These are phyloP conservation scores for Elsinoe australis DNA, from an alignment of 2,329 filamentous ascomycete genomes.

Conservation along the genomic window DNA sequence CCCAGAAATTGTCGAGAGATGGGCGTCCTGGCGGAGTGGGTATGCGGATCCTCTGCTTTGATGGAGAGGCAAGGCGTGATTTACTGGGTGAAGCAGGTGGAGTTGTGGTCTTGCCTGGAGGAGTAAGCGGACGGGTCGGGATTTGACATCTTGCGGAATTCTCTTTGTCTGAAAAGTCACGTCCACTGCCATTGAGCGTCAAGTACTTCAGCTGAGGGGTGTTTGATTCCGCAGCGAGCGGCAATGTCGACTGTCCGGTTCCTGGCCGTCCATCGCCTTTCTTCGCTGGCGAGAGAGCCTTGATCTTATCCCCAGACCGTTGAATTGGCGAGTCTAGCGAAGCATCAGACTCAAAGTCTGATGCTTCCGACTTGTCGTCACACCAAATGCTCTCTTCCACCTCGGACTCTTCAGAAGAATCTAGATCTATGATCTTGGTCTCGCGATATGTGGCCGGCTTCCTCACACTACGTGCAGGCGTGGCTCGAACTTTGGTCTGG, in stretches of 20 bases:
- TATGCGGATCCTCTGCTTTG: conserved; percentile 40
- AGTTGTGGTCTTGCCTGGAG: conserved; percentile 30
- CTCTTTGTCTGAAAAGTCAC: conserved; percentile 32
- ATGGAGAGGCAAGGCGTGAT: conserved; percentile 40
- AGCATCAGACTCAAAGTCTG: conserved; percentile 1
- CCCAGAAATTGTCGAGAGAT: conserved; percentile 54
- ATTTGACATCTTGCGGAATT: conserved; percentile 21
- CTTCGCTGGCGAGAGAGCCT: not conserved
- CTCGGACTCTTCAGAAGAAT: conserved; percentile 19
- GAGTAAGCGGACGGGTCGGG: not conserved
- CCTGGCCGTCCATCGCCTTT: not conserved
- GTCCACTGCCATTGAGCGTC: too few species aligned
- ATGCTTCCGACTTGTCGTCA: conserved; percentile 19
- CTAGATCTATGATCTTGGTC: not conserved
- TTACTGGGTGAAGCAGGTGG: conserved; percentile 38
- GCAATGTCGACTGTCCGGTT: too few species aligned
- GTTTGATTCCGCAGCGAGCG: too few species aligned
- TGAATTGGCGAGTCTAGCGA: conserved; percentile 7
- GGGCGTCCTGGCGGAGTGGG: conserved; percentile 49
- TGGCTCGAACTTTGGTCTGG: conserved; percentile 10
- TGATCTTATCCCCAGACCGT: conserved; percentile 5
- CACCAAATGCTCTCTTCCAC: conserved; percentile 32
- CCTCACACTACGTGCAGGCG: conserved; percentile 13
- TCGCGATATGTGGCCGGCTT: conserved; percentile 3
- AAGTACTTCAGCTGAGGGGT: too few species aligned